Evolutionary conservation across 208 protist genomes (phyloP).

Genomic region (Trypanosoma mega): DNA sequence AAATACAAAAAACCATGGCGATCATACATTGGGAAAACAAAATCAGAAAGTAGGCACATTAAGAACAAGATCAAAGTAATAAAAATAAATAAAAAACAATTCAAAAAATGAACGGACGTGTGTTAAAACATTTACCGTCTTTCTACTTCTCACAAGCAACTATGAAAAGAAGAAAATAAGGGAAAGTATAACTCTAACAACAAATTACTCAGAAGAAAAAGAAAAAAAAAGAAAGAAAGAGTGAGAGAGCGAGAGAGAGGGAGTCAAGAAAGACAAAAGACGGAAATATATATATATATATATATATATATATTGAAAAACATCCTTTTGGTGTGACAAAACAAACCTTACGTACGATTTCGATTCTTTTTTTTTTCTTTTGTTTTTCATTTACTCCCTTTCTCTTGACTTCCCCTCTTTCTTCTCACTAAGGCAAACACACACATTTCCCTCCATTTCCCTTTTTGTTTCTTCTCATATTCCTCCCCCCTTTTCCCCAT

Average conservation of each 20-base stretch:
- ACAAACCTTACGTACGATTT: not conserved
- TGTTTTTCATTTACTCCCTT: not conserved
- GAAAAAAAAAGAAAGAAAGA: slow-evolving; percentile 9
- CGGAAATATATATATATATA: slow-evolving; percentile 14
- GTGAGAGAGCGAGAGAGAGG: slow-evolving; percentile 14
- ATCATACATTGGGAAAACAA: too few relatives aligned
- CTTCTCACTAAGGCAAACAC: too few relatives aligned
- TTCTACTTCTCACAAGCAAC: not conserved
- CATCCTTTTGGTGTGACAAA: not conserved
- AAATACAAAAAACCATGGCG: too few relatives aligned
- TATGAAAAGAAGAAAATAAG: slow-evolving; percentile 2
- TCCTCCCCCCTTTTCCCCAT: not conserved
- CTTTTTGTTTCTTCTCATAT: not conserved
- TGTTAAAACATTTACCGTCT: not conserved
- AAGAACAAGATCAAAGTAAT: too few relatives aligned
- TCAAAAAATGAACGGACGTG: too few relatives aligned
- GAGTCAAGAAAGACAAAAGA: not conserved
- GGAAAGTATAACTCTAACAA: not conserved
- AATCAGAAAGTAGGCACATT: too few relatives aligned
- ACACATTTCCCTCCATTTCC: not conserved
- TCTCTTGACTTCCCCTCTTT: too few relatives aligned
- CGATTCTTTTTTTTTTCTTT: not conserved
- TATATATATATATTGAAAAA: slow-evolving; percentile 13
- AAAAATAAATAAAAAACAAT: too few relatives aligned
- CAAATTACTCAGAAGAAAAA: slow-evolving; percentile 4